Base-by-base conservation (phyloP, 495 filamentous ascomycete species). In the Podospora appendiculata region DNA sequence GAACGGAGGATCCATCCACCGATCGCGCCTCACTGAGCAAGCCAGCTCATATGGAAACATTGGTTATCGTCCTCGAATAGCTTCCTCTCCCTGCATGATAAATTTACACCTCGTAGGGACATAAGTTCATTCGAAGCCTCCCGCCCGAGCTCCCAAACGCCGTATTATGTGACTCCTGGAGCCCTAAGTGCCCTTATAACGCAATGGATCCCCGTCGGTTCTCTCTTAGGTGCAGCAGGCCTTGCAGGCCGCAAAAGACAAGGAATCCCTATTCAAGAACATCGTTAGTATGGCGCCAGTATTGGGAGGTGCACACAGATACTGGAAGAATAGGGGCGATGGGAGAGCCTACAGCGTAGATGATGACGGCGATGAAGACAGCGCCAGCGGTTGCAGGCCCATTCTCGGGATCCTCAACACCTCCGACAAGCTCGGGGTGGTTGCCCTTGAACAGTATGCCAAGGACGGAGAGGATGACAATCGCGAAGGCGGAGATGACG, bases 241-340 rank as follows among this genome's bases (percentile, higher is more conserved):
- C 90, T 64, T 96, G 90, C 61, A 87, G 79, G 32, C 82, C 85
- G 72, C 90, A 96, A 73, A 94, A 95, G 45, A 93, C 79, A 51
- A 96, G 80, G 74, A 96, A 96, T 0, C 78, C 82, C 90, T 95
- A 48, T 47, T n/a, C 8, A 48, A 12, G 6, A 50, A 9, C 16
- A 40, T 3, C 3, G 51, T 61, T 36, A 63, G 60, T 33, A 55
- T 25, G 3, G 10, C 11, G 13, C 47, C 36, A 14, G 16, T 14
- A n/a, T 36, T 2, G 39, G 7, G 40, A 3, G 19, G 32, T 12
- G 38, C 14, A 11, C 8, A 40, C 8, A 14, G 13, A 38, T 2
- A 38, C 36, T 33, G n/a, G 17, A 12, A 8, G 8, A 11, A 18
- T 8, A 52, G 17, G 0, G 19, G 36, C 35, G 10, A 5, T 25